Conservation (phyloP, 305 asterid species). For the Rubia tinctorum region DNA sequence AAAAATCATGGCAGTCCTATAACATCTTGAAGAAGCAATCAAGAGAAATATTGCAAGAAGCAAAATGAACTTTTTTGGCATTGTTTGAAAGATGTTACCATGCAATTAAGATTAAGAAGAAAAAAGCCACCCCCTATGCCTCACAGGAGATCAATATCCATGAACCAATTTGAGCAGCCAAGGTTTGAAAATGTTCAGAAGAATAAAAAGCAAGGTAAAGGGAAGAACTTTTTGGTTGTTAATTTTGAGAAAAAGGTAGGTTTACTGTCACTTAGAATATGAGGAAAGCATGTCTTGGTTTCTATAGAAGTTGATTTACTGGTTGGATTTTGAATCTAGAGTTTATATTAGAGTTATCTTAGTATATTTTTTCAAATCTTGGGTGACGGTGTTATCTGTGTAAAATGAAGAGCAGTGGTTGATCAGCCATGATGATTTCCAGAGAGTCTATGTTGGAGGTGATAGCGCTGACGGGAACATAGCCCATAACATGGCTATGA, state of each 20-base stretch:
- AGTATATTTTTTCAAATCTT: no score
- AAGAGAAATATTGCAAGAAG: slow-evolving; percentile 35
- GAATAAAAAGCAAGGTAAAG: slow-evolving; percentile 5
- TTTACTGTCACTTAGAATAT: slow-evolving; percentile 21
- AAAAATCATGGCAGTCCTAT: slow-evolving; percentile 16
- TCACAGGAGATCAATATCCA: no score
- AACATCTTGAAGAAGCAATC: not conserved
- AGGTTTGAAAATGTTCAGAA: not conserved
- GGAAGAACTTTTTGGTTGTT: slow-evolving; percentile 11
- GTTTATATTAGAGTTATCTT: no score
- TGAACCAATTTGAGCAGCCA: no score
- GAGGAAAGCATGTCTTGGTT: slow-evolving; percentile 32
- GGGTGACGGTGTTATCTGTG: no score
- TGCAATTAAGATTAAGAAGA: slow-evolving; percentile 41
- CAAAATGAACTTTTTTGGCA: slow-evolving; percentile 24
- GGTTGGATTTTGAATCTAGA: no score
- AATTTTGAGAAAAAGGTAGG: slow-evolving; percentile 17
- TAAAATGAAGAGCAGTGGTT: no score
- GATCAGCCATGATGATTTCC: no score
- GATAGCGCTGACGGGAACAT: no score
- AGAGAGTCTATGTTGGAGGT: no score
- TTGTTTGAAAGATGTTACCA: slow-evolving; percentile 44
- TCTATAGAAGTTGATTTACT: not conserved
- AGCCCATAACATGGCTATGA: no score
- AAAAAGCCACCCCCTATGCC: not conserved